Percentiles rank a stretch among this genome's conserved stretches.
Conservation (phyloP, 768 basidiomycete genomes). For the Boletus tylopilopsis region DNA sequence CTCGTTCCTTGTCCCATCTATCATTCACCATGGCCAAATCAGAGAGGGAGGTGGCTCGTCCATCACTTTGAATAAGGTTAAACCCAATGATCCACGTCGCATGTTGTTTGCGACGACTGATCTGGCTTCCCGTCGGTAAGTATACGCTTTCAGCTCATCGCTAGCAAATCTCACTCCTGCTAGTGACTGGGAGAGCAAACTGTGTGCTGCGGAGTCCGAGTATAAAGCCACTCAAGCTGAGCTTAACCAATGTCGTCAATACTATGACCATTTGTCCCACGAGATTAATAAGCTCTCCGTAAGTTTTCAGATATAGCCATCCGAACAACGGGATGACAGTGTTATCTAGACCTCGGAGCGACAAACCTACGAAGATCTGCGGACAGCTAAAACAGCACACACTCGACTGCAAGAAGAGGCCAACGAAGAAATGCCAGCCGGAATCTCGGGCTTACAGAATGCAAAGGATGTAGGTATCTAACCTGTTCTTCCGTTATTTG, state of each 20-base stretch:
- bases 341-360: constrained; percentile 19
- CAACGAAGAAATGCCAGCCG: constrained; percentile 66
- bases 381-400: constrained; percentile 35
- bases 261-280: constrained; percentile 28
- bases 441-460: constrained; percentile 52
- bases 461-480: constrained; percentile 46
- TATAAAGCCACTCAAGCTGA: constrained; percentile 29
- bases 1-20: not conserved
- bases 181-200: constrained; percentile 47
- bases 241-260: constrained; percentile 25
- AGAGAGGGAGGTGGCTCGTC: constrained; percentile 72
- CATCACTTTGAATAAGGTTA: constrained; percentile 33
- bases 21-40: not conserved
- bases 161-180: not conserved
- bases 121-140: constrained; percentile 47
- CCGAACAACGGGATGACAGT: not conserved
- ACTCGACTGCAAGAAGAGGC: constrained; percentile 51
- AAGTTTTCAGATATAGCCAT: constrained; percentile 7
- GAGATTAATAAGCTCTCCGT: constrained; percentile 36
- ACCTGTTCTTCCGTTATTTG: not conserved
- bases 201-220: constrained; percentile 37
- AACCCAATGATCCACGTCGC: constrained; percentile 34
- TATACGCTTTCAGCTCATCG: constrained; percentile 1
- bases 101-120: constrained; percentile 55
- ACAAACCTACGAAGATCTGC: constrained; percentile 20